Base-by-base conservation (phyloP, 73 alveolate genomes). In the Paramecium octaurelia region DNA sequence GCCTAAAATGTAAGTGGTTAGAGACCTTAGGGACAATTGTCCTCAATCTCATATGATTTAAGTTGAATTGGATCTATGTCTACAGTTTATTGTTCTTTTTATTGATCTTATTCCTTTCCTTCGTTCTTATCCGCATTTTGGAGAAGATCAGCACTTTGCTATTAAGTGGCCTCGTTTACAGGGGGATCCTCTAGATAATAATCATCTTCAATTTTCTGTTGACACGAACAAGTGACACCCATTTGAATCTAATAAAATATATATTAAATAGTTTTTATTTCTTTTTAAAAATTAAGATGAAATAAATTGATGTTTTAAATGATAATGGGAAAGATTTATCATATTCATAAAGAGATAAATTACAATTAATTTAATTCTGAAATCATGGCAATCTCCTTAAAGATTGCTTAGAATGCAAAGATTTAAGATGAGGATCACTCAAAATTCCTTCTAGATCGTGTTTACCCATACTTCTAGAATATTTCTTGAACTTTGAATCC, bases 31-130 rank as follows among this genome's bases (percentile, higher is more conserved):
- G 91, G 91, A 14, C 43, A 20, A 48, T 80, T 80, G 24, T 80
- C 91, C 14, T 40, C 50, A 80, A 43, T 34, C 9, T 80, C 48
- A 80, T 80, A 80, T 11, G 91, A 80, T 12, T 80, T 42, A 2
- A 80, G 38, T 80, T 80, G 12, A 46, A 80, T 80, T 80, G 91
- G 91, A 46, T 80, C 91, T 20, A 43, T 23, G 12, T 42, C 76
- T 12, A 44, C n/a, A 23, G 91, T 48, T 46, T 80, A 58, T 18
- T 40, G 29, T 36, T 80, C 91, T 9, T 54, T 54, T 54, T 54
- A 18, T 16, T 54, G 69, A 18, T 38, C 58, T 16, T 75, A 12
- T 34, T 21, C 68, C 6, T 29, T 31, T 75, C 88, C 68, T 35
- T 42, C 21, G 31, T 16, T 64, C 84, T 64, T 64, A 31, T 64